Evolutionary conservation across 768 basidiomycete genomes (phyloP), one percentile per base, ranked within the genome.

Genomic region (Porpolomopsis calyptriformis): DNA sequence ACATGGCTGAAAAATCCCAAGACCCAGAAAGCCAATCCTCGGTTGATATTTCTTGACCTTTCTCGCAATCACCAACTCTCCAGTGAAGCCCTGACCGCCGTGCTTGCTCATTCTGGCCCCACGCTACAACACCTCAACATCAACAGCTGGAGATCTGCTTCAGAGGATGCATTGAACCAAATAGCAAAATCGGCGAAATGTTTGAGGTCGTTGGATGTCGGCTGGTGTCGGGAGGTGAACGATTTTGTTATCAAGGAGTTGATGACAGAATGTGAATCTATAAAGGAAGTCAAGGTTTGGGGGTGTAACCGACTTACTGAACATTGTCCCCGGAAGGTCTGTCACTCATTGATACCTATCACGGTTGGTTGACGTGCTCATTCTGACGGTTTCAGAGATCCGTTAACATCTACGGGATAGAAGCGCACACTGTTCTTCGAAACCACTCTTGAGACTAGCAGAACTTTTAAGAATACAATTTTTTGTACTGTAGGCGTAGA

Each of bases 211-310:
- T 50, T 97, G 33, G 86, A 98, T 56, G 62, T 92, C 2, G 84
- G 92, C 1, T 98, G 85, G 76, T 91, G 91, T 54, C 67, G 93
- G 40, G 72, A 75, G 18, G 71, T 86, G 33, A 83, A 92, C 48
- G 85, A 98, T 61, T 92, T 85, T 56, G 70, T 84, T 2, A 64
- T 97, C 51, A 82, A 86, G 61, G 74, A 66, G 11, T 64, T 91
- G 53, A 55, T 91, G 52, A 69, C 70, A 36, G 66, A 67, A 4
- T 74, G 73, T 48, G 53, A 45, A 45, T 55, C 59, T 35, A 47
- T 77, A 40, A 51, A 57, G 49, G 73, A 76, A 53, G 49, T 77
- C 36, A 76, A 73, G 55, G 63, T 73, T 1, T 77, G 74, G 74
- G 76, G 76, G 8, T 77, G 76, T 52, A 74, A 73, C 53, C 64